Conservation (phyloP, 176 grass and related monocot species). For the Pharus latifolius region DNA sequence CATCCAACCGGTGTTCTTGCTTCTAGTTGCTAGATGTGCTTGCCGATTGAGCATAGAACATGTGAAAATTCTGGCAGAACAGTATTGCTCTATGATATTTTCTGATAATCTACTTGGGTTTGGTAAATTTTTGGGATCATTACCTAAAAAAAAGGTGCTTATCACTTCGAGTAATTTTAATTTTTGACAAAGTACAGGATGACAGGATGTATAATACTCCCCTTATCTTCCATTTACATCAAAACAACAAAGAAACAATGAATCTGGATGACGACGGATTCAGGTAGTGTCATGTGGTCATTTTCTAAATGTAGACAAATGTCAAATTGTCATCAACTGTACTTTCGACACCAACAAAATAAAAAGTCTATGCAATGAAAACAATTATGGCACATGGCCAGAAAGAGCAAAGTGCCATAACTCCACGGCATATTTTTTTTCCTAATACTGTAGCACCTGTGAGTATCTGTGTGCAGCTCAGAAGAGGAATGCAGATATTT, state of each 20-base stretch:
- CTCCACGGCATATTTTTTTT: not conserved
- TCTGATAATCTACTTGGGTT: not conserved
- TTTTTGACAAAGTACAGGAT: too few relatives aligned
- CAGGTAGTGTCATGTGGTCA: not conserved
- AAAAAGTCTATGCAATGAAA: not conserved
- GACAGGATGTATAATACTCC: not conserved
- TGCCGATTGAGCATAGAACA: too few relatives aligned
- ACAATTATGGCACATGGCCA: not conserved
- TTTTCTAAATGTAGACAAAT: constrained; percentile 12
- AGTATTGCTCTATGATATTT: too few relatives aligned
- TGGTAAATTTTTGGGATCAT: not conserved
- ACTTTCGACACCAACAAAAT: not conserved
- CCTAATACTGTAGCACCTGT: constrained; percentile 2
- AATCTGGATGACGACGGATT: not conserved
- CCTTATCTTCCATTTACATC: not conserved
- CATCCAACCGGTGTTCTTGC: too few relatives aligned
- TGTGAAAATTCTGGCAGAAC: too few relatives aligned
- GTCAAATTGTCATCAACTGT: not conserved
- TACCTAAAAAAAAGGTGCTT: too few relatives aligned
- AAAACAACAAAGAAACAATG: not conserved
- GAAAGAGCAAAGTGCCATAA: not conserved
- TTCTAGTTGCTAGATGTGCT: too few relatives aligned
- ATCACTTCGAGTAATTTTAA: too few relatives aligned
- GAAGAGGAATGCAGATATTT: not conserved
- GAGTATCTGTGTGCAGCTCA: not conserved